Evolutionary conservation across 1,139 yeast genomes (phyloP), one percentile per base, ranked within the genome.

Genomic region (Zygosaccharomyces pseudobailii): DNA sequence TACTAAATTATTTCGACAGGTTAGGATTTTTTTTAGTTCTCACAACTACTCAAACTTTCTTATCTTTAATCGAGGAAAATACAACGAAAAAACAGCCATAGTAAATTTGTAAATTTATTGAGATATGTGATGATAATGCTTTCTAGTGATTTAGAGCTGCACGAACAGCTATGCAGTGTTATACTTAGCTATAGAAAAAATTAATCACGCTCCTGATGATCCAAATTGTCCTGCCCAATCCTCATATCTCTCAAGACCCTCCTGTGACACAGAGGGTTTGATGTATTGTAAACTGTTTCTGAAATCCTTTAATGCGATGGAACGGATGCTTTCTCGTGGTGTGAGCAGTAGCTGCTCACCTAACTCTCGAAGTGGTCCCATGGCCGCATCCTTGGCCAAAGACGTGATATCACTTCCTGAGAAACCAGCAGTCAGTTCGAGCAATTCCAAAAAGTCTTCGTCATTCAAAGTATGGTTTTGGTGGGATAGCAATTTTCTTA

Each of bases 381-480:
- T 90, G 1, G 98, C 98, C 2, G 97, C 95, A 67, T 92, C 98
- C 66, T 92, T 92, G 2, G 97, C 96, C 55, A 92, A 71, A 0
- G 97, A 96, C 0, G 97, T 92, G 47, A 92, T 79, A 67, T 92
- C 98, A 56, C 95, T 84, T 3, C 98, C 98, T 42, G 96, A 84
- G 66, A 84, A 89, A 1, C 95, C 95, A 43, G 81, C 84, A 1
- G 89, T 89, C 58, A 79, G 69, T 10, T 71, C 71, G 36, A 87
- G 76, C 27, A 92, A 72, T 46, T 71, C 72, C 3, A 73, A 73
- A 54, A 82, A 76, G 52, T 90, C 96, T 8, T 67, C 74, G 0
- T 79, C 86, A 25, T 78, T 69, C 24, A 92, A 65, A 1, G 84
- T 79, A 61, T 88, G 87, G 50, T 84, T 85, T 62, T 90, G 97